Percentiles rank a stretch among this genome's conserved stretches.
Conservation (phyloP, 2,329 filamentous ascomycete species). For the Monosporascus sp. region DNA sequence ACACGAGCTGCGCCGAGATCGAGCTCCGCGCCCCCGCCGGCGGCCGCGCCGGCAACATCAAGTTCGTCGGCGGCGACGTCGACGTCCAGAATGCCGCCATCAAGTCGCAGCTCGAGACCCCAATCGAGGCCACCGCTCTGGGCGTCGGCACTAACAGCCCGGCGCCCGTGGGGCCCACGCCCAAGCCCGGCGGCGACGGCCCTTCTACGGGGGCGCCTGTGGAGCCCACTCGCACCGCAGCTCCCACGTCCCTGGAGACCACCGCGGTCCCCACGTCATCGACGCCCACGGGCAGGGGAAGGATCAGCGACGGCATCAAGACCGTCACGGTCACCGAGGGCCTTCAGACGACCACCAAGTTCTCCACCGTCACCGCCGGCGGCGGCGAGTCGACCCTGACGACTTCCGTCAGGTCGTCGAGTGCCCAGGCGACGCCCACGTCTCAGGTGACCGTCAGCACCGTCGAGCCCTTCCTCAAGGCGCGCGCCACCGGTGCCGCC, state of each 20-base stretch:
- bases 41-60: slow-evolving; percentile 33
- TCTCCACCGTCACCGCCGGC: slow-evolving; percentile 31
- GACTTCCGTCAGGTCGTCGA: neutral
- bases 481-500: slow-evolving; percentile 19
- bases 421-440: neutral
- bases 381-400: neutral
- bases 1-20: slow-evolving; percentile 46
- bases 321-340: slow-evolving; percentile 38
- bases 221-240: no score
- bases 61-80: slow-evolving; percentile 27
- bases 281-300: neutral
- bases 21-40: slow-evolving; percentile 22
- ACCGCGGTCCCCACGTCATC: neutral
- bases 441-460: slow-evolving; percentile 3
- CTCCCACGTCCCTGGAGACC: no score
- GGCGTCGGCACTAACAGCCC: slow-evolving; percentile 19
- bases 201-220: no score
- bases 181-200: neutral
- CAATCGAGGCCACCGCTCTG: slow-evolving; percentile 31
- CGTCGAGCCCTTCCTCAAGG: slow-evolving; percentile 21
- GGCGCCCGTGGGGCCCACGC: slow-evolving; percentile 15
- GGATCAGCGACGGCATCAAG: slow-evolving; percentile 26
- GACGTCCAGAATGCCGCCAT: slow-evolving; percentile 28
- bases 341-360: slow-evolving; percentile 33
- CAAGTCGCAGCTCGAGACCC: slow-evolving; percentile 40